phyloP scores from a whole-genome alignment of 1,284 basidiomycete species.

The Ganoderma leucocontextum region DNA sequence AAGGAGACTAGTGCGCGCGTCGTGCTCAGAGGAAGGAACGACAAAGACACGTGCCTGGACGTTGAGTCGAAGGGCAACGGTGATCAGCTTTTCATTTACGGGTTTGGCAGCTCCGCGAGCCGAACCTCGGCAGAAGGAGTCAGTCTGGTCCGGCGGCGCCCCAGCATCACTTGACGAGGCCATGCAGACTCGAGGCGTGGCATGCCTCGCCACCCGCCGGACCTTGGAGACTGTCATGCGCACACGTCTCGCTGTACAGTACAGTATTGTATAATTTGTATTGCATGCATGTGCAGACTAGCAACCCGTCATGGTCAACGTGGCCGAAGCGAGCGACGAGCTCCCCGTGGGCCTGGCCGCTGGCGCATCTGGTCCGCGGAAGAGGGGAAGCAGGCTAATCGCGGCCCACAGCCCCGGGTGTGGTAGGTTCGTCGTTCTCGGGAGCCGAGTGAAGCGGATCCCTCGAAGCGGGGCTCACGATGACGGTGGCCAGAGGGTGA shows the following conservation, averaged over 20 bases:
- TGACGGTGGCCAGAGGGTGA: neutral
- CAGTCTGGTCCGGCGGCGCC: neutral
- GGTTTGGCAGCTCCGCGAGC: slow-evolving; percentile 16
- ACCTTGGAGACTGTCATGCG: no score
- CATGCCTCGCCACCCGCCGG: no score
- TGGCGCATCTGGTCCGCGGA: slow-evolving; percentile 13
- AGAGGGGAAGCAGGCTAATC: slow-evolving; percentile 14
- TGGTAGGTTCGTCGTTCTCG: slow-evolving; percentile 15
- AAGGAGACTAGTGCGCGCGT: slow-evolving; percentile 17
- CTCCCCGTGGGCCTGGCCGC: slow-evolving; percentile 2
- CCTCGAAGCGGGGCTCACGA: neutral
- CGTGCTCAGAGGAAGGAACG: neutral
- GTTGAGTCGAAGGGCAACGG: neutral
- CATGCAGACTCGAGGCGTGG: slow-evolving; percentile 8
- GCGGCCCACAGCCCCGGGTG: slow-evolving; percentile 14
- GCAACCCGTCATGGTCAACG: slow-evolving; percentile 15
- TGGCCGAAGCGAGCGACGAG: neutral
- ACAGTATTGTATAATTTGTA: neutral
- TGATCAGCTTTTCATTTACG: slow-evolving; percentile 22
- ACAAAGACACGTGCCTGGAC: neutral
- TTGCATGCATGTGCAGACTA: neutral
- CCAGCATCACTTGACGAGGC: slow-evolving; percentile 10
- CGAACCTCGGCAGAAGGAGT: slow-evolving; percentile 23
- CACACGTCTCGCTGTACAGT: slow-evolving; percentile 7
- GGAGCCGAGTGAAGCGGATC: slow-evolving; percentile 6